A percentile compares a stretch with the other conserved stretches of the same genome.
phyloP scores from a whole-genome alignment of 2,329 filamentous ascomycete genomes.

The Arachnomyces sp. region DNA sequence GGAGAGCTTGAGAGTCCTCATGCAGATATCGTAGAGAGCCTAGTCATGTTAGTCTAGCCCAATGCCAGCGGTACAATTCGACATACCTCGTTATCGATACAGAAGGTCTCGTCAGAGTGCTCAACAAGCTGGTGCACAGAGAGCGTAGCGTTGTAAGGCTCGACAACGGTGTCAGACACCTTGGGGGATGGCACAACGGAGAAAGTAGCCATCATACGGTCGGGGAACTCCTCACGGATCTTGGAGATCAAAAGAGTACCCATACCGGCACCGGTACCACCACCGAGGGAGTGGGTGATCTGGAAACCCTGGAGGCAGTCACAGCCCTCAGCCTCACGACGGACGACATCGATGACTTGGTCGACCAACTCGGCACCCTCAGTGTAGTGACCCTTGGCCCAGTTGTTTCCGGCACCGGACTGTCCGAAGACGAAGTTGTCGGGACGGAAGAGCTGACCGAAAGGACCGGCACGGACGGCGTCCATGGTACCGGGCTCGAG shows the following conservation, averaged over 20 bases:
- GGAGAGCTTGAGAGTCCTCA: constrained; percentile 97
- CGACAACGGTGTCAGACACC: constrained; percentile 98
- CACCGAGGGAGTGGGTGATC: constrained; percentile 99
- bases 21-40: constrained; percentile 99
- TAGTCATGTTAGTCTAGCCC: constrained; percentile 22
- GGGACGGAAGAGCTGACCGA: constrained; percentile 97
- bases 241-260: constrained; percentile 99
- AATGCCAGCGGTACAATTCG: background rate
- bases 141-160: constrained; percentile 99
- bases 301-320: constrained; percentile 99
- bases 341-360: constrained; percentile 95
- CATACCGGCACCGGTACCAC: constrained; percentile 99
- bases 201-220: constrained; percentile 99
- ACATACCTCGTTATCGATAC: constrained; percentile 91
- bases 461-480: constrained; percentile 93
- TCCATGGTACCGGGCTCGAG: constrained; percentile 99
- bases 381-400: constrained; percentile 99
- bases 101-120: constrained; percentile 99
- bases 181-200: constrained; percentile 98
- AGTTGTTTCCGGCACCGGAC: constrained; percentile 99
- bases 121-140: constrained; percentile 98
- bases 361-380: constrained; percentile 99
- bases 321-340: constrained; percentile 96
- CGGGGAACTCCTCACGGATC: constrained; percentile 99
- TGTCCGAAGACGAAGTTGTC: constrained; percentile 99